Evolutionary conservation across 2,329 filamentous ascomycete species (phyloP).

Genomic region (Whalleya microplaca): DNA sequence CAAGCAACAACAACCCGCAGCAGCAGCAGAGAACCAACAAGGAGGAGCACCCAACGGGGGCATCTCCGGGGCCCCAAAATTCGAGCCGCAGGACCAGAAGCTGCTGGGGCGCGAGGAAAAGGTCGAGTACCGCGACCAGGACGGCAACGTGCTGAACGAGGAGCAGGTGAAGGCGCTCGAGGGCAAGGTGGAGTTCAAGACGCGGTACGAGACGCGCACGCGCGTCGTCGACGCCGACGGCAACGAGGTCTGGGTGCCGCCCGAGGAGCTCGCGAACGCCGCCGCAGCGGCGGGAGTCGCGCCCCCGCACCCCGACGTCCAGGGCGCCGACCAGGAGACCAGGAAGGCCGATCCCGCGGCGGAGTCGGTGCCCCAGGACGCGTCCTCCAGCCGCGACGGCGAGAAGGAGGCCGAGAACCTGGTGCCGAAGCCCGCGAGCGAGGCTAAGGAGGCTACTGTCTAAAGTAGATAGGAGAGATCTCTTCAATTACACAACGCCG

Average conservation of each 20-base stretch:
- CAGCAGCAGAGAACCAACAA: slow-evolving; percentile 27
- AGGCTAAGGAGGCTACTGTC: slow-evolving; percentile 60
- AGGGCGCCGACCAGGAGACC: slow-evolving; percentile 64
- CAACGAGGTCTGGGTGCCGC: slow-evolving; percentile 67
- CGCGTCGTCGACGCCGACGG: slow-evolving; percentile 79
- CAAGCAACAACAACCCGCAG: slow-evolving; percentile 27
- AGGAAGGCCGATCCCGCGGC: slow-evolving; percentile 43
- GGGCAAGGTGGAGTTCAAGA: slow-evolving; percentile 95
- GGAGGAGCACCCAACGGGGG: slow-evolving; percentile 30
- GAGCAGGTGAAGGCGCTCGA: slow-evolving; percentile 83
- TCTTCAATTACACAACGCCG: not conserved
- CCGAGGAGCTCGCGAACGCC: slow-evolving; percentile 44
- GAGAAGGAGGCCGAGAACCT: slow-evolving; percentile 60
- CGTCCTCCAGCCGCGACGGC: slow-evolving; percentile 58
- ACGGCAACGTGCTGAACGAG: slow-evolving; percentile 84
- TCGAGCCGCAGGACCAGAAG: slow-evolving; percentile 51
- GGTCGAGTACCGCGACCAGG: slow-evolving; percentile 91
- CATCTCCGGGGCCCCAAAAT: slow-evolving; percentile 53
- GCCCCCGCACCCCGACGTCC: slow-evolving; percentile 63
- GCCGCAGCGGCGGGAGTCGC: no score
- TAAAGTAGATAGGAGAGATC: no score
- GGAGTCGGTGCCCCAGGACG: slow-evolving; percentile 45
- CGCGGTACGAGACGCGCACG: slow-evolving; percentile 92
- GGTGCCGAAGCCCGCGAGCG: slow-evolving; percentile 65
- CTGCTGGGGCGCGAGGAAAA: slow-evolving; percentile 71